Percentiles rank a stretch among this genome's conserved stretches.
Conservation (phyloP, 2,329 filamentous ascomycete genomes). For the Cryphonectria parasitica region DNA sequence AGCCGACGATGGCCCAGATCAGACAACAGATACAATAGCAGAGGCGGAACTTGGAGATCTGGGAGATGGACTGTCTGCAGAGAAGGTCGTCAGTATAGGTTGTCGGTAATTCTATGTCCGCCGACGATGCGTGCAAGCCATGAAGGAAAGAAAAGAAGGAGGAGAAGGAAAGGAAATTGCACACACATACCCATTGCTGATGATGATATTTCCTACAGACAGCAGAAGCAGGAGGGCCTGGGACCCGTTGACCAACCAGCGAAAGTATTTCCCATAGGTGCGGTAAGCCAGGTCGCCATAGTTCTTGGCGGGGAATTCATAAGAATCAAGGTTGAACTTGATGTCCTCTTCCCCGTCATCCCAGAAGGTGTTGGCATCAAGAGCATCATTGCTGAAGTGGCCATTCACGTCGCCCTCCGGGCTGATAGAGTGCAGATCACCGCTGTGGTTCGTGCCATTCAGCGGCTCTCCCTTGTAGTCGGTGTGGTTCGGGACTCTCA, state of each 20-base stretch:
- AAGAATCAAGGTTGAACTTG: constrained; percentile 62
- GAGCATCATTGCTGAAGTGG: constrained; percentile 29
- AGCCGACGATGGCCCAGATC: constrained; percentile 52
- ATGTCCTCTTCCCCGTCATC: constrained; percentile 51
- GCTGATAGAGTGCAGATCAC: constrained; percentile 54
- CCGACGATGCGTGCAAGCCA: too few species aligned
- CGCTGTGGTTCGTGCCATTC: constrained; percentile 47
- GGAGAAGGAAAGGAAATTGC: too few species aligned
- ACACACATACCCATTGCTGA: constrained; percentile 44
- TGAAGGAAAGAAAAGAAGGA: neutral
- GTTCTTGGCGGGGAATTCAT: constrained; percentile 48
- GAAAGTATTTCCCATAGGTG: constrained; percentile 46
- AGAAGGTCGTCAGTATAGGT: neutral
- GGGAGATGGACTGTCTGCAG: constrained; percentile 51
- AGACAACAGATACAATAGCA: constrained; percentile 57
- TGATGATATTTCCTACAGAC: constrained; percentile 53
- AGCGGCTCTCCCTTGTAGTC: constrained; percentile 84
- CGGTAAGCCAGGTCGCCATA: constrained; percentile 53
- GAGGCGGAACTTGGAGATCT: constrained; percentile 51
- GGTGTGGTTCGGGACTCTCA: constrained; percentile 91
- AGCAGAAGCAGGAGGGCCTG: constrained; percentile 52
- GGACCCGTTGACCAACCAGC: constrained; percentile 51
- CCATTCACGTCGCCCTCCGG: constrained; percentile 42
- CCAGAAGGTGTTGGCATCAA: constrained; percentile 23
- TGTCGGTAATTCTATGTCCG: too few species aligned